These are phyloP conservation scores for Wickerhamomyces sp. DNA, from an alignment of 1,139 yeast genomes.

Conservation along the genomic window DNA sequence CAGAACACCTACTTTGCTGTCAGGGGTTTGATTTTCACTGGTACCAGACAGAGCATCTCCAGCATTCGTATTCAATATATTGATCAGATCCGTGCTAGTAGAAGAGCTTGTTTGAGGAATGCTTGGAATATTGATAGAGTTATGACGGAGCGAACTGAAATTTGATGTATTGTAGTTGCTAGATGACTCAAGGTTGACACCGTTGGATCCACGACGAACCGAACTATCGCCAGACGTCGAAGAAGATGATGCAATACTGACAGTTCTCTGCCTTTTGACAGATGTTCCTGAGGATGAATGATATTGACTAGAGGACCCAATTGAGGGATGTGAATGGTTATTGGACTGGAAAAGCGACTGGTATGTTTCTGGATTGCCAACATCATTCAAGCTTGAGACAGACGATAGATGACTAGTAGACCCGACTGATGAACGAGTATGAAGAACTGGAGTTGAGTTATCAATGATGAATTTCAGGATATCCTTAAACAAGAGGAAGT, in stretches of 20 bases:
- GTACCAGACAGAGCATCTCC: not conserved
- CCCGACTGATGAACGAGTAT: not conserved
- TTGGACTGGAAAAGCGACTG: constrained; percentile 8
- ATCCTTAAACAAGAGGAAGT: constrained; percentile 19
- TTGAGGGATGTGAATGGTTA: not conserved
- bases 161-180: not conserved
- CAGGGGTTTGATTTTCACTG: not conserved
- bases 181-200: not conserved
- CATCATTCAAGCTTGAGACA: not conserved
- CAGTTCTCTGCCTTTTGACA: constrained; percentile 1
- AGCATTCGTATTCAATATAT: not conserved
- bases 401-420: not conserved
- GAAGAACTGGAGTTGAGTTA: not conserved
- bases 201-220: too few relatives aligned
- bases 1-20: not conserved
- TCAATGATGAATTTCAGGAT: constrained; percentile 8
- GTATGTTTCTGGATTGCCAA: constrained; percentile 3
- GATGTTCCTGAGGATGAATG: constrained; percentile 1
- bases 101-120: not conserved
- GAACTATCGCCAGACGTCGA: not conserved
- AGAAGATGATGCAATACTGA: constrained; percentile 1
- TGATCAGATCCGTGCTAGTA: not conserved
- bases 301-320: not conserved
- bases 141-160: not conserved
- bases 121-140: not conserved